Conservation (phyloP, 805 yeast species). For the Hemisphaericaspora nanyangensis region DNA sequence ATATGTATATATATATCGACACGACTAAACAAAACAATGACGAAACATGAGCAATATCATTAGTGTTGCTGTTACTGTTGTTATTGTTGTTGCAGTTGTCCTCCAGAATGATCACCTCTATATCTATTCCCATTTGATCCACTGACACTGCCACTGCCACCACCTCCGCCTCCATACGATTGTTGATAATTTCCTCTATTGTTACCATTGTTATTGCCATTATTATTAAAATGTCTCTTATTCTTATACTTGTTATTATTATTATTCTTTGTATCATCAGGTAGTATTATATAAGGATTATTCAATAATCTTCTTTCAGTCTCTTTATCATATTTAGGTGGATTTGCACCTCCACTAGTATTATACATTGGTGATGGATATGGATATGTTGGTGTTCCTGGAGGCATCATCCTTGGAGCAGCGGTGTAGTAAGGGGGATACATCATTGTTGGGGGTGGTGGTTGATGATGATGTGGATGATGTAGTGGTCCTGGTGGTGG, state of each 20-base stretch:
- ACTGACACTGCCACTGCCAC: no score
- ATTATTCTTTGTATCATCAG: constrained; percentile 13
- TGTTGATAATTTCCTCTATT: background rate
- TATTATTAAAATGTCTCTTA: background rate
- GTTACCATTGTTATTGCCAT: background rate
- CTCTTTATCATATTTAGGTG: constrained; percentile 20
- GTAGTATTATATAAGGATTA: constrained; percentile 27
- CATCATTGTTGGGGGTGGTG: background rate
- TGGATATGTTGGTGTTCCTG: background rate
- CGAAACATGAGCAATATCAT: no score
- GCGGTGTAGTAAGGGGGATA: background rate
- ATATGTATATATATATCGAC: no score
- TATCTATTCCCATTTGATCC: no score
- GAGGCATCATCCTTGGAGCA: background rate
- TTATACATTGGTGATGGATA: constrained; percentile 1
- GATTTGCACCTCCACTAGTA: background rate
- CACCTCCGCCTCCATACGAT: background rate
- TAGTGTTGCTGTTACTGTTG: no score
- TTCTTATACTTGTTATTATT: constrained; percentile 7
- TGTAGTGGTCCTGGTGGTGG: background rate
- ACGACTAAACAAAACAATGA: no score
- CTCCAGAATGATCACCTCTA: background rate
- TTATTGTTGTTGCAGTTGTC: no score
- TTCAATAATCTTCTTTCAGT: constrained; percentile 23
- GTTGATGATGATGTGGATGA: background rate